Evolutionary conservation across 2,329 filamentous ascomycete genomes (phyloP).

Genomic region (Fusarium anguioides): DNA sequence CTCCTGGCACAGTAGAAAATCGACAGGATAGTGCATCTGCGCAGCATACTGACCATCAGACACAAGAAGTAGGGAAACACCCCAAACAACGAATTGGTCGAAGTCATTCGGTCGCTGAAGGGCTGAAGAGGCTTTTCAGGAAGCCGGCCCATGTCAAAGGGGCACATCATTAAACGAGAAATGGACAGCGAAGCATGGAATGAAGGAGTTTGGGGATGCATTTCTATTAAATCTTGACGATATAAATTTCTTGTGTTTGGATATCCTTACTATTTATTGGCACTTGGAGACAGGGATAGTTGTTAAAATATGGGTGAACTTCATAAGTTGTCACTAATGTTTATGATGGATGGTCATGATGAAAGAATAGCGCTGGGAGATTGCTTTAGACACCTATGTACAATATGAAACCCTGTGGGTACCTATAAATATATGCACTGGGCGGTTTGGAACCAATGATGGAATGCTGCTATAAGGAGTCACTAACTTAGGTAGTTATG

Average conservation of each 20-base stretch:
- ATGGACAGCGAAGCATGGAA: not conserved
- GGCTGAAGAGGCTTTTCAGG: constrained; percentile 55
- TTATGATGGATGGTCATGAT: constrained; percentile 4
- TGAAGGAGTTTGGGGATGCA: not conserved
- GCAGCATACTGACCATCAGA: constrained; percentile 1
- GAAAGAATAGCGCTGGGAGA: not conserved
- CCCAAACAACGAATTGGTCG: constrained; percentile 36
- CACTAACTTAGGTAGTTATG: not conserved
- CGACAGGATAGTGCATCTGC: constrained; percentile 17
- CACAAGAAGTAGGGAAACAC: constrained; percentile 10
- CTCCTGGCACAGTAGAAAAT: not conserved
- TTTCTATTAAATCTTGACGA: not conserved
- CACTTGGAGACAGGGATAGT: not conserved
- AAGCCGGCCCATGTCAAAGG: constrained; percentile 41
- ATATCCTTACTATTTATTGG: not conserved
- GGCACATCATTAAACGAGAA: not conserved
- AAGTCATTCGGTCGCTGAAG: constrained; percentile 52
- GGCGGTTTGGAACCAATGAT: not conserved
- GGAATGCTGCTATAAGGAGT: too few species aligned
- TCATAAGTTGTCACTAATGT: constrained; percentile 8
- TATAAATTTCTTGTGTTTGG: not conserved
- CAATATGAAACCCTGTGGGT: not conserved
- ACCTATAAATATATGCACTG: not conserved
- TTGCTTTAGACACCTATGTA: constrained; percentile 1
- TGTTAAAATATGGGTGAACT: constrained; percentile 1